Conservation (phyloP, 2,329 filamentous ascomycete species). For the Microthyrium microscopicum region DNA sequence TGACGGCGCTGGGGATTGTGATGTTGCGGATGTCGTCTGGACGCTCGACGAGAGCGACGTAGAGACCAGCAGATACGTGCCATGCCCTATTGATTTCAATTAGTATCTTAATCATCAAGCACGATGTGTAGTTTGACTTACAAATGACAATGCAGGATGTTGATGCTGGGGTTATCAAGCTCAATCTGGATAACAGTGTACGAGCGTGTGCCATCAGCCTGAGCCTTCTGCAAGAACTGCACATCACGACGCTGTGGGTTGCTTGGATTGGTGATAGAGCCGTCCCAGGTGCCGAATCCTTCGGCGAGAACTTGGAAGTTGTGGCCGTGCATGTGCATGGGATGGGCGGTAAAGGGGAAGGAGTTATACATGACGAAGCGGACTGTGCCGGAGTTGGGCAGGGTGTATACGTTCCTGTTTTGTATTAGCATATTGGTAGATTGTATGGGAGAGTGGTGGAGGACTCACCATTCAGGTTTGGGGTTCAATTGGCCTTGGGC, state of each 20-base stretch:
- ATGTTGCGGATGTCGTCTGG: slow-evolving; percentile 23
- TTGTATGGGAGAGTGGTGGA: slow-evolving; percentile 25
- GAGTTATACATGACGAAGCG: slow-evolving; percentile 37
- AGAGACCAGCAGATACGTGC: slow-evolving; percentile 30
- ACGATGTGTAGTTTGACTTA: no score
- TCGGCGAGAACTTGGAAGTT: slow-evolving; percentile 52
- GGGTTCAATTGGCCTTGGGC: slow-evolving; percentile 15
- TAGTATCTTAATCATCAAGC: background rate
- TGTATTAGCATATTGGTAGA: slow-evolving; percentile 29
- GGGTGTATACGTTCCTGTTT: no score
- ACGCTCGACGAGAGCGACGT: slow-evolving; percentile 24
- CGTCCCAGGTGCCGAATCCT: slow-evolving; percentile 24
- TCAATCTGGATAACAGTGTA: slow-evolving; percentile 31
- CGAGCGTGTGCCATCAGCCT: slow-evolving; percentile 17
- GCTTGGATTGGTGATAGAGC: slow-evolving; percentile 21
- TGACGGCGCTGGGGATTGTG: slow-evolving; percentile 30
- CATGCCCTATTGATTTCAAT: slow-evolving; percentile 24
- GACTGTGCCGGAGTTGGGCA: slow-evolving; percentile 33
- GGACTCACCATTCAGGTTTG: slow-evolving; percentile 30
- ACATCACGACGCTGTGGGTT: slow-evolving; percentile 38
- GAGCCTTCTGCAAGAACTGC: slow-evolving; percentile 17
- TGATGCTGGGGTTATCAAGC: slow-evolving; percentile 36
- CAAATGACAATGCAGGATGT: slow-evolving; percentile 29
- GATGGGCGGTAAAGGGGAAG: slow-evolving; percentile 29
- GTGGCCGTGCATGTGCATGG: slow-evolving; percentile 35